Evolutionary conservation across 2,329 filamentous ascomycete species (phyloP).

Genomic region (Aulographum hederae): DNA sequence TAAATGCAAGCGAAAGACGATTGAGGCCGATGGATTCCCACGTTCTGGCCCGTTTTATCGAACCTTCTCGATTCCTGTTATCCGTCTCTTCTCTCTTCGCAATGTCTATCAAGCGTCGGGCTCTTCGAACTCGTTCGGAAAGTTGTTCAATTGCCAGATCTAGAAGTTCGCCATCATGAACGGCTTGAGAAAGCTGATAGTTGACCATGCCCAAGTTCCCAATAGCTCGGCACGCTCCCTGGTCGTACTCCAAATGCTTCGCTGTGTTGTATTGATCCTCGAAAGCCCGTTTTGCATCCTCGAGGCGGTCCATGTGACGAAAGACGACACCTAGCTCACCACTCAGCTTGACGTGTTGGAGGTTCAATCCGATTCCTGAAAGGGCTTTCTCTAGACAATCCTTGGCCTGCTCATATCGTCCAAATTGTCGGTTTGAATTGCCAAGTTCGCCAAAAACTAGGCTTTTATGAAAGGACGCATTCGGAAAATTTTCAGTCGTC

Average conservation of each 20-base stretch:
- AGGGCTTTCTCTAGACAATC: conserved; percentile 9
- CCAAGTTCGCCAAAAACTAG: conserved; percentile 12
- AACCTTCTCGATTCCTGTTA: not conserved
- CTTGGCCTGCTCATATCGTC: conserved; percentile 12
- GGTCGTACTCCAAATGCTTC: conserved; percentile 8
- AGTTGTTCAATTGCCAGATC: conserved; percentile 13
- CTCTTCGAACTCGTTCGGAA: conserved; percentile 9
- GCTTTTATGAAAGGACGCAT: conserved; percentile 6
- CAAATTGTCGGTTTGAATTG: conserved; percentile 13
- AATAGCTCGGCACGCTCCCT: conserved; percentile 14
- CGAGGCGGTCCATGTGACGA: conserved; percentile 13
- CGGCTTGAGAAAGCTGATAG: conserved; percentile 14
- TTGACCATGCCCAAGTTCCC: conserved; percentile 20
- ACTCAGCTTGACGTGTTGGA: conserved; percentile 8
- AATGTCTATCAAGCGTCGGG: conserved; percentile 5
- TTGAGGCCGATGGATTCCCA: conserved; percentile 14
- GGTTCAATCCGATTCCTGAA: conserved; percentile 5
- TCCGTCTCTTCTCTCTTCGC: not conserved
- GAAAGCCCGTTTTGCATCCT: conserved; percentile 12
- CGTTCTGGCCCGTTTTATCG: conserved; percentile 2
- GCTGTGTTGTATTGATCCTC: conserved; percentile 14
- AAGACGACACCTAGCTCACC: conserved; percentile 18
- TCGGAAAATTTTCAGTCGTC: conserved; percentile 3
- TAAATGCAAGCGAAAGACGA: conserved; percentile 17
- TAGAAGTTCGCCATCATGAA: conserved; percentile 8